Evolutionary conservation across 805 yeast genomes (phyloP).

Genomic region (Schwanniomyces yamadae): DNA sequence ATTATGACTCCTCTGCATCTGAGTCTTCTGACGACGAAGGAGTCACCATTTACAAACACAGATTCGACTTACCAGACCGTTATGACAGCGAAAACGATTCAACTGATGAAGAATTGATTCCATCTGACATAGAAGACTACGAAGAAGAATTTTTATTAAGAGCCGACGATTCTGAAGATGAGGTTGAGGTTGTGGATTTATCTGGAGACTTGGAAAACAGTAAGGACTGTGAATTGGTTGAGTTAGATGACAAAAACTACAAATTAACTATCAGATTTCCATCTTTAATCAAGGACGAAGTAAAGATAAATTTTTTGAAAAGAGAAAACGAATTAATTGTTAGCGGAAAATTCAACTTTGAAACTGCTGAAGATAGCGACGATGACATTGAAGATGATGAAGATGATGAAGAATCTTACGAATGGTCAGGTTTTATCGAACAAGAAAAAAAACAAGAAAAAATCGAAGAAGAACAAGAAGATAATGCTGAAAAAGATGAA

Average conservation of each 20-base stretch:
- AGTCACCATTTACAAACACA: constrained; percentile 41
- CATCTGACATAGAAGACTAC: constrained; percentile 17
- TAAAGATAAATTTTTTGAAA: constrained; percentile 39
- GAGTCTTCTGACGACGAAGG: constrained; percentile 41
- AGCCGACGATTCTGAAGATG: constrained; percentile 32
- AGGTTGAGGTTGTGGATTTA: constrained; percentile 38
- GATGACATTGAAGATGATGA: constrained; percentile 17
- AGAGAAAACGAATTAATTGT: constrained; percentile 41
- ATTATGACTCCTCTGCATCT: constrained; percentile 13
- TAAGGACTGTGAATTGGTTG: constrained; percentile 43
- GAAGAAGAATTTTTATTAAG: constrained; percentile 21
- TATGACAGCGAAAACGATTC: constrained; percentile 25
- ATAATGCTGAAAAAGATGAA: constrained; percentile 14
- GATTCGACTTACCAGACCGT: constrained; percentile 38
- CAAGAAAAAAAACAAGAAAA: constrained; percentile 5
- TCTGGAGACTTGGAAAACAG: constrained; percentile 41
- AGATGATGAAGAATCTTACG: constrained; percentile 16
- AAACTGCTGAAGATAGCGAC: constrained; percentile 20
- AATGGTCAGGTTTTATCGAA: constrained; percentile 4
- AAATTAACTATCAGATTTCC: constrained; percentile 43
- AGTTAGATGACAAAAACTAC: constrained; percentile 38
- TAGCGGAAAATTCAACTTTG: constrained; percentile 38
- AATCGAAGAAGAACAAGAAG: constrained; percentile 16
- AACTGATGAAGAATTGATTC: constrained; percentile 36
- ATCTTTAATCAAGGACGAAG: constrained; percentile 38